Percentiles rank a stretch among this genome's conserved stretches.
Conservation (phyloP, 495 filamentous ascomycete species). For the Aspergillus nidulans region DNA sequence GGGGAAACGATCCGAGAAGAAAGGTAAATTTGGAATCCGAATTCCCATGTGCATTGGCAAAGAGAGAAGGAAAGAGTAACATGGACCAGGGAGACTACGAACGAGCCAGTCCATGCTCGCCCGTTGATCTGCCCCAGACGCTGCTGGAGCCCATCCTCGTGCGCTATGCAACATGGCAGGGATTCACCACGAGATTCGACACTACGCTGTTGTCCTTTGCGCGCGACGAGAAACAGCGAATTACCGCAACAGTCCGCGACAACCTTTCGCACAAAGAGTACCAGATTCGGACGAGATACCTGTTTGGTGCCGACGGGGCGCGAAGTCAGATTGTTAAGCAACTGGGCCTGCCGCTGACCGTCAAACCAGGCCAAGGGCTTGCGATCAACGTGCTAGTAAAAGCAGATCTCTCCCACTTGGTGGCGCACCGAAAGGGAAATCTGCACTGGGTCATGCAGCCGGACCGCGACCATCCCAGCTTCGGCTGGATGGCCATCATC, state of each 20-base stretch:
- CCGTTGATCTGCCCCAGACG: conserved; percentile 49
- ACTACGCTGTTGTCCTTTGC: conserved; percentile 16
- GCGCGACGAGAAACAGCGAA: background rate
- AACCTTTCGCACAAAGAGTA: background rate
- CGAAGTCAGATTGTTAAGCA: conserved; percentile 48
- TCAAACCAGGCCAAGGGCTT: conserved; percentile 49
- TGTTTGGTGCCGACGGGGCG: conserved; percentile 57
- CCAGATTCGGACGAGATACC: conserved; percentile 24
- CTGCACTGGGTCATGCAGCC: conserved; percentile 55
- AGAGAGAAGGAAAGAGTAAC: too few species aligned
- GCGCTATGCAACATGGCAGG: conserved; percentile 35
- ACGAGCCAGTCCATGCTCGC: conserved; percentile 41
- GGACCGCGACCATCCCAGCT: conserved; percentile 36
- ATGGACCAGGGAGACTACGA: conserved; percentile 56
- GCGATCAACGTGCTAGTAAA: conserved; percentile 51
- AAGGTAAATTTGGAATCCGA: conserved; percentile 21
- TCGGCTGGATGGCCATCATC: conserved; percentile 37
- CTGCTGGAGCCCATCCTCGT: conserved; percentile 49
- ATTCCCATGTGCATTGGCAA: background rate
- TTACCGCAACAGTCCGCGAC: background rate
- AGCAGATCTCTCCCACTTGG: conserved; percentile 48
- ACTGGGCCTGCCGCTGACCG: conserved; percentile 31
- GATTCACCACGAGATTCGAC: conserved; percentile 42
- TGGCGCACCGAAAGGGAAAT: conserved; percentile 47
- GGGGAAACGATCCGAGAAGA: conserved; percentile 46